Conservation (phyloP, 75 land plant genomes). For the Chamaecyparis obtusa region DNA sequence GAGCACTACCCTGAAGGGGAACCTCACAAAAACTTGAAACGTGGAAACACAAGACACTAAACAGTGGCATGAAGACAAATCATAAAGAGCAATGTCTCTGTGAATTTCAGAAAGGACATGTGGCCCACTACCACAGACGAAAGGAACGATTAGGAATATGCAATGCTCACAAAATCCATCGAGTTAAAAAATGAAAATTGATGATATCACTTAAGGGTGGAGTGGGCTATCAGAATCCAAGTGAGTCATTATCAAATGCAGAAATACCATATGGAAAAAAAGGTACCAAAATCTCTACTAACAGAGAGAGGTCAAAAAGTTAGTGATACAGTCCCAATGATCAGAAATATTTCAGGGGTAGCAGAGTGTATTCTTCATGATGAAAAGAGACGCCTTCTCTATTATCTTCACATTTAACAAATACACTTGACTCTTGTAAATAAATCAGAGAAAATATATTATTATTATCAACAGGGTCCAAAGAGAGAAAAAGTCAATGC, state of each 20-base stretch:
- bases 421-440: not conserved
- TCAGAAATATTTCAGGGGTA: not conserved
- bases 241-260: not conserved
- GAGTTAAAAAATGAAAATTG: not conserved
- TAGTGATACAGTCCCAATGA: not conserved
- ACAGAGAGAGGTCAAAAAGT: not conserved
- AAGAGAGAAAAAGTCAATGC: not conserved
- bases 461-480: not conserved
- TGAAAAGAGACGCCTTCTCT: not conserved
- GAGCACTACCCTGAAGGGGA: no score
- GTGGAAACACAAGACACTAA: no score
- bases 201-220: not conserved
- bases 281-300: not conserved
- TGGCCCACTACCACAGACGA: not conserved
- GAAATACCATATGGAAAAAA: not conserved
- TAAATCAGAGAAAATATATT: not conserved
- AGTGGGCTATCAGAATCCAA: not conserved
- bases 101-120: not conserved
- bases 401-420: no score
- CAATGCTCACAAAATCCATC: not conserved
- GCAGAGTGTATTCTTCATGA: not conserved
- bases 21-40: no score
- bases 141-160: not conserved
- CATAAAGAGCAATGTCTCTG: no score
- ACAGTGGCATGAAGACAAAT: no score